phyloP scores from a whole-genome alignment of 495 filamentous ascomycete genomes.

The Aspergillus affinis region DNA sequence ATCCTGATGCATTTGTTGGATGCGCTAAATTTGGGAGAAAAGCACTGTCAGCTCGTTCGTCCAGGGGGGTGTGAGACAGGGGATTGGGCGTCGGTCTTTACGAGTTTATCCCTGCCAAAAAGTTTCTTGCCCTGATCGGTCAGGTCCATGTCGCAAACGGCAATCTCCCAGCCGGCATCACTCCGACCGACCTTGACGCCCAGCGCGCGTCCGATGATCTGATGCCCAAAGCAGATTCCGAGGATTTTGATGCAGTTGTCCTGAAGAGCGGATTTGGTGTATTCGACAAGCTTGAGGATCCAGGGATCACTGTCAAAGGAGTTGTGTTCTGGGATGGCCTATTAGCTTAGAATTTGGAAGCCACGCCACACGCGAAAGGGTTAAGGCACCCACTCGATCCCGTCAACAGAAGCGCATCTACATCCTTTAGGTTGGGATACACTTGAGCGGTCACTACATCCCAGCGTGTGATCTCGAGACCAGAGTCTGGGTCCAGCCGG shows the following conservation, averaged over 20 bases:
- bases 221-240: slow-evolving; percentile 89
- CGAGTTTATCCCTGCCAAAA: slow-evolving; percentile 67
- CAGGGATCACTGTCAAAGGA: slow-evolving; percentile 70
- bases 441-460: slow-evolving; percentile 60
- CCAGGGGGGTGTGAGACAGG: not conserved
- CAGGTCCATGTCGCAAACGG: slow-evolving; percentile 68
- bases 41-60: not conserved
- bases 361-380: no score
- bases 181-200: slow-evolving; percentile 66
- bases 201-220: slow-evolving; percentile 79
- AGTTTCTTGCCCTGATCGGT: slow-evolving; percentile 69
- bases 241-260: slow-evolving; percentile 65
- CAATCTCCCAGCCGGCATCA: slow-evolving; percentile 75
- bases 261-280: slow-evolving; percentile 55
- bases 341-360: no score
- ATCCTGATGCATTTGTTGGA: slow-evolving; percentile 92
- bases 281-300: slow-evolving; percentile 76
- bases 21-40: slow-evolving; percentile 48
- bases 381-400: slow-evolving; percentile 57
- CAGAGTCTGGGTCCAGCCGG: slow-evolving; percentile 36
- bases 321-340: slow-evolving; percentile 43
- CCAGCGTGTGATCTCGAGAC: slow-evolving; percentile 61
- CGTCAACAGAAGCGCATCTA: slow-evolving; percentile 82
- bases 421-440: slow-evolving; percentile 68
- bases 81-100: slow-evolving; percentile 29